phyloP scores from a whole-genome alignment of 2,329 filamentous ascomycete species.

The Parastagonospora nodorum region DNA sequence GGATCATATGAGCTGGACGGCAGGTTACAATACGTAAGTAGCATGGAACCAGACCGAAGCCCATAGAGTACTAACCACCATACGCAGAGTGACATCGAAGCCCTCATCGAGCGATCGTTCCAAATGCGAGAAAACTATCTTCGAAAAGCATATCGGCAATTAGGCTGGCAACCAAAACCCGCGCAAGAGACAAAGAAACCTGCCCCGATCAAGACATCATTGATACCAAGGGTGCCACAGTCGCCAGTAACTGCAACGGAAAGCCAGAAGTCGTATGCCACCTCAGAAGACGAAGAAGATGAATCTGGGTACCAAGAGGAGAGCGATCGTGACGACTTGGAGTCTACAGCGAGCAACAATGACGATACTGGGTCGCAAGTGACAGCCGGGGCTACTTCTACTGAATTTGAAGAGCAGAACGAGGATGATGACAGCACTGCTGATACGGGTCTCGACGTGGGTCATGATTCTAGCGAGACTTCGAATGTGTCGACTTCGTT shows the following conservation, averaged over 20 bases:
- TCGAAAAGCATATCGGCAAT: slow-evolving; percentile 14
- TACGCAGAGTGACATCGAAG: slow-evolving; percentile 21
- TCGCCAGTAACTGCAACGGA: not conserved
- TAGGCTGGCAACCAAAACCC: slow-evolving; percentile 16
- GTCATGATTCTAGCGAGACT: not conserved
- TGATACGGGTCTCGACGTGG: not conserved
- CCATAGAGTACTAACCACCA: not conserved
- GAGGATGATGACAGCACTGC: not conserved
- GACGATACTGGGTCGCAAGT: no score
- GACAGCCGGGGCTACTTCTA: no score
- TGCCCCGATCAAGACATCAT: not conserved
- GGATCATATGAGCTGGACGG: slow-evolving; percentile 18
- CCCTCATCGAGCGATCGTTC: slow-evolving; percentile 22
- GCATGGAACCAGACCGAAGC: not conserved
- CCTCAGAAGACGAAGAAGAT: not conserved
- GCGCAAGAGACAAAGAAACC: not conserved
- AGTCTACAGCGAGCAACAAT: no score
- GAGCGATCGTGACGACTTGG: no score
- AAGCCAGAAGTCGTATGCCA: not conserved
- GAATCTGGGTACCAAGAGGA: not conserved
- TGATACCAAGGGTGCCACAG: not conserved
- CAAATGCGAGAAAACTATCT: slow-evolving; percentile 18
- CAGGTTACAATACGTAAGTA: slow-evolving; percentile 16
- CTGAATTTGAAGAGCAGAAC: not conserved
- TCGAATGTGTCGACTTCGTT: not conserved